Percentiles rank a stretch among this genome's conserved stretches.
Evolutionary conservation across 2,329 filamentous ascomycete genomes (phyloP).

Genomic region (Penicillium sp.): DNA sequence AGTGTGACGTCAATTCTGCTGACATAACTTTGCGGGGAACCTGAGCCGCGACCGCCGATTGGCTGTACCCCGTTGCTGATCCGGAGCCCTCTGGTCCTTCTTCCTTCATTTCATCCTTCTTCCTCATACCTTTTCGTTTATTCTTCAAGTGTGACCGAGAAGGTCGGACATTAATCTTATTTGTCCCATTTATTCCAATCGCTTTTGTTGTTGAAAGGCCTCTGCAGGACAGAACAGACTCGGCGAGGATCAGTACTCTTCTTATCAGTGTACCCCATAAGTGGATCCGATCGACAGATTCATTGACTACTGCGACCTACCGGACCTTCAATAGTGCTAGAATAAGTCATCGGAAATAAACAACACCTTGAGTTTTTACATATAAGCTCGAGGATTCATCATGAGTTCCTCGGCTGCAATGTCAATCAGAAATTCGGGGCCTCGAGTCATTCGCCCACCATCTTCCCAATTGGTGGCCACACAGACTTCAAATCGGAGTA

Average conservation of each 20-base stretch:
- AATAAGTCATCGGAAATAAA: too few species aligned
- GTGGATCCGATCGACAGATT: background rate
- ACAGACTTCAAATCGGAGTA: conserved; percentile 6
- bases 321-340: background rate
- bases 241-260: background rate
- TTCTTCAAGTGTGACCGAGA: background rate
- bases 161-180: background rate
- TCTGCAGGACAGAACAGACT: background rate
- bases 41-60: background rate
- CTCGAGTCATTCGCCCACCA: conserved; percentile 8
- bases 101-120: background rate
- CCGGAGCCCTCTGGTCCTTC: background rate
- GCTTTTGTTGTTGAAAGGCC: background rate
- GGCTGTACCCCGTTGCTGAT: background rate
- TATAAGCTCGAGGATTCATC: background rate
- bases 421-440: conserved; percentile 3
- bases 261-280: background rate
- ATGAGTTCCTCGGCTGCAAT: conserved; percentile 19
- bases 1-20: background rate
- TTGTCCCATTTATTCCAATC: background rate
- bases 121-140: background rate
- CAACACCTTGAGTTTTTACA: background rate
- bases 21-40: background rate
- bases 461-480: conserved; percentile 10
- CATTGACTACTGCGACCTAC: background rate